Evolutionary conservation across 2,329 filamentous ascomycete species (phyloP).

Genomic region (Eutypa lata): DNA sequence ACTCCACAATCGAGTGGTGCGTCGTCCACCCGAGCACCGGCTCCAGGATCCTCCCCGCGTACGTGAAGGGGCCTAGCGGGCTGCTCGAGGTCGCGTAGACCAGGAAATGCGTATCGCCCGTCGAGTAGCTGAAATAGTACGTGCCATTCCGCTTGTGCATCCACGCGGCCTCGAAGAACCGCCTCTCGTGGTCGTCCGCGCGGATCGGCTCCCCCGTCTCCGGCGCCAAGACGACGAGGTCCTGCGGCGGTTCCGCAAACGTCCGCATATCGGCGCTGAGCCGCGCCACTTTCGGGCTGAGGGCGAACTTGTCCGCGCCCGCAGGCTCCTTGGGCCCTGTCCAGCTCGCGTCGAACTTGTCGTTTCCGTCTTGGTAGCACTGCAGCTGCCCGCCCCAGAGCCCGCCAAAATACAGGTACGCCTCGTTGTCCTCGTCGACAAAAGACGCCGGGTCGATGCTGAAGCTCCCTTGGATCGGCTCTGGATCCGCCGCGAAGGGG

Average conservation of each 20-base stretch:
- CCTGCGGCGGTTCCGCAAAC: slow-evolving; percentile 53
- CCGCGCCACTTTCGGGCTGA: slow-evolving; percentile 64
- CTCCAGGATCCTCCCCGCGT: slow-evolving; percentile 67
- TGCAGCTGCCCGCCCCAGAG: slow-evolving; percentile 80
- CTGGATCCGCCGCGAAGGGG: slow-evolving; percentile 64
- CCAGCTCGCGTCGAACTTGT: slow-evolving; percentile 51
- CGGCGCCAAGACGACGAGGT: slow-evolving; percentile 62
- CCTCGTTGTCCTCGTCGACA: slow-evolving; percentile 61
- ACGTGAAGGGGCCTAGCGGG: slow-evolving; percentile 71
- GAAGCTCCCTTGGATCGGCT: slow-evolving; percentile 66
- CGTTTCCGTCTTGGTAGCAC: slow-evolving; percentile 61
- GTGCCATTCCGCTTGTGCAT: slow-evolving; percentile 67
- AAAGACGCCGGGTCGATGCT: slow-evolving; percentile 76
- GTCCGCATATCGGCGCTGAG: slow-evolving; percentile 63
- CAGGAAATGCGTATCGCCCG: slow-evolving; percentile 73
- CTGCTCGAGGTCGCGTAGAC: slow-evolving; percentile 64
- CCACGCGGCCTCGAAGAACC: slow-evolving; percentile 82
- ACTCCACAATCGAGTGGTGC: slow-evolving; percentile 76
- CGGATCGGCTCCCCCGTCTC: slow-evolving; percentile 57
- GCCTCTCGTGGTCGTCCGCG: slow-evolving; percentile 67
- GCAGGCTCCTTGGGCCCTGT: slow-evolving; percentile 57
- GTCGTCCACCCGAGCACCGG: slow-evolving; percentile 80
- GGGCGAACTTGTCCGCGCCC: slow-evolving; percentile 52
- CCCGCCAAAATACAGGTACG: slow-evolving; percentile 73
- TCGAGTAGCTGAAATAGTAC: slow-evolving; percentile 78